Evolutionary conservation across 2,329 filamentous ascomycete species (phyloP).

Genomic region (Phaeomoniella chlamydospora): DNA sequence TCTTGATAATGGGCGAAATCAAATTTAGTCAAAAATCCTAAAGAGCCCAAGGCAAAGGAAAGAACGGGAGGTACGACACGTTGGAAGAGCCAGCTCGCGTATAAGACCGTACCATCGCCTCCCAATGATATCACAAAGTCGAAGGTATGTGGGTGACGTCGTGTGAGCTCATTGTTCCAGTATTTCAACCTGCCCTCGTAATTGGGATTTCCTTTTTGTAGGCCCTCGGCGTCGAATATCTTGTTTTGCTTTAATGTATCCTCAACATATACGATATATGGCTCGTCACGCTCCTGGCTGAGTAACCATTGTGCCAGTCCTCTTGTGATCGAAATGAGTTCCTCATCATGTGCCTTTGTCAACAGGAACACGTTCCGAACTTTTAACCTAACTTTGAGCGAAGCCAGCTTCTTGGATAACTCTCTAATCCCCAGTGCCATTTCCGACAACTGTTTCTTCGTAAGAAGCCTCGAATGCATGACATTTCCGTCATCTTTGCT

Average conservation of each 20-base stretch:
- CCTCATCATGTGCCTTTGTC: conserved; percentile 80
- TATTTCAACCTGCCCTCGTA: conserved; percentile 52
- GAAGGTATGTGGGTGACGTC: conserved; percentile 66
- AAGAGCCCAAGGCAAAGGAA: conserved; percentile 81
- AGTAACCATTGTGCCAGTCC: conserved; percentile 72
- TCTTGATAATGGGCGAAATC: conserved; percentile 64
- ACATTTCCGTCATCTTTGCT: conserved; percentile 20
- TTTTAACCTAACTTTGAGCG: conserved; percentile 66
- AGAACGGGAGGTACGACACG: conserved; percentile 85
- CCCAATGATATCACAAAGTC: conserved; percentile 88
- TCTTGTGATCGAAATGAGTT: conserved; percentile 61
- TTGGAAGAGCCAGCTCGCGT: conserved; percentile 94
- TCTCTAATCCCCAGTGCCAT: conserved; percentile 96
- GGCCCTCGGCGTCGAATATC: conserved; percentile 56
- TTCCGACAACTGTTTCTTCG: conserved; percentile 86
- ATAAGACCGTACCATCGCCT: conserved; percentile 89
- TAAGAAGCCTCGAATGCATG: conserved; percentile 60
- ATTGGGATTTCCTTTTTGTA: conserved; percentile 48
- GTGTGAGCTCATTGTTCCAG: conserved; percentile 73
- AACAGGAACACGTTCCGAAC: conserved; percentile 76
- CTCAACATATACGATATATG: conserved; percentile 72
- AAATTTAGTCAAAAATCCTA: conserved; percentile 94
- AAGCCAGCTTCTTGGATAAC: conserved; percentile 71
- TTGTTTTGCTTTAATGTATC: conserved; percentile 56
- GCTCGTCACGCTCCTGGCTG: conserved; percentile 47